phyloP scores from a whole-genome alignment of 2,329 filamentous ascomycete species.

The Lachnellula cervina region DNA sequence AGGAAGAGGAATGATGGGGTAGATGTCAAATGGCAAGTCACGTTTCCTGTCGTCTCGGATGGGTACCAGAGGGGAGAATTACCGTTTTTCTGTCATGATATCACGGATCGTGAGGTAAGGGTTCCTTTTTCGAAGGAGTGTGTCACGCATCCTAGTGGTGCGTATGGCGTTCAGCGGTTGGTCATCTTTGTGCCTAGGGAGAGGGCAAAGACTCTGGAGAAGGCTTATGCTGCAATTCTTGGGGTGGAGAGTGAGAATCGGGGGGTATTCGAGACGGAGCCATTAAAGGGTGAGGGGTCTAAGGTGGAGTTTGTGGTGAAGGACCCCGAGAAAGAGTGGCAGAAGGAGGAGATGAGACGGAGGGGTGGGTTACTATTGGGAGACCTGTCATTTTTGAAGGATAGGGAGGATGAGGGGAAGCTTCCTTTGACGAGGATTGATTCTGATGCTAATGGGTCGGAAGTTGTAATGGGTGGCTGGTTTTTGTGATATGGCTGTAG shows the following conservation, averaged over 20 bases:
- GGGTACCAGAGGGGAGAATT: conserved; percentile 41
- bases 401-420: background rate
- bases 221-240: conserved; percentile 30
- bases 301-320: conserved; percentile 3
- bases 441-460: background rate
- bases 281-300: conserved; percentile 1
- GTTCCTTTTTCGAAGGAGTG: conserved; percentile 44
- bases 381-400: conserved; percentile 7
- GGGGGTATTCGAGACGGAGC: conserved; percentile 5
- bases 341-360: conserved; percentile 5
- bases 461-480: background rate
- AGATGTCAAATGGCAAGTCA: conserved; percentile 55
- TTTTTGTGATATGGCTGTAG: background rate
- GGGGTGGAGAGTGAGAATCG: background rate
- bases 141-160: conserved; percentile 47
- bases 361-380: conserved; percentile 14
- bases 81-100: conserved; percentile 64
- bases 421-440: background rate
- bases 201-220: conserved; percentile 20
- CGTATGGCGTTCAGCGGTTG: conserved; percentile 45
- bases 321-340: conserved; percentile 1
- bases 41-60: conserved; percentile 34
- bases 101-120: conserved; percentile 50
- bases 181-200: conserved; percentile 32
- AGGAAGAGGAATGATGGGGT: conserved; percentile 50